A percentile compares a stretch with the other conserved stretches of the same genome.
phyloP scores from a whole-genome alignment of 2,329 filamentous ascomycete species.

The Fusarium subglutinans region DNA sequence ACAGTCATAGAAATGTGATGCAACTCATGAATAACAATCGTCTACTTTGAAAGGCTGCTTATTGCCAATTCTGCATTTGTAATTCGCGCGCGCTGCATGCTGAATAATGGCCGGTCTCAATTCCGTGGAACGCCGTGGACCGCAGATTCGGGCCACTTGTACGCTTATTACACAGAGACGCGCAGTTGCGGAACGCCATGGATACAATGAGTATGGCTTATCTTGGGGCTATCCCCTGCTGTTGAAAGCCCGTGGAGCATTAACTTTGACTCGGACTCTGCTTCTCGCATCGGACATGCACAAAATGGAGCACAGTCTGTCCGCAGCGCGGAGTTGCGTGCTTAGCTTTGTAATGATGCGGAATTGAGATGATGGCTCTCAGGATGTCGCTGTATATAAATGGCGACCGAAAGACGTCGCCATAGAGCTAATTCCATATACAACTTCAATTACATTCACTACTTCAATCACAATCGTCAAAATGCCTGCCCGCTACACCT shows the following conservation, averaged over 20 bases:
- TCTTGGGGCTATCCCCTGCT: too few species aligned
- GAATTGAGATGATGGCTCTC: not conserved
- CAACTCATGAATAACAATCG: too few species aligned
- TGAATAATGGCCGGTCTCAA: not conserved
- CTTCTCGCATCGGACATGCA: not conserved
- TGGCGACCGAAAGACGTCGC: not conserved
- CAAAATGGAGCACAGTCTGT: not conserved
- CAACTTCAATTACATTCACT: not conserved
- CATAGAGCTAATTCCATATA: not conserved
- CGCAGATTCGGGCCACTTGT: not conserved
- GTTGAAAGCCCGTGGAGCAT: not conserved
- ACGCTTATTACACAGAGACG: not conserved
- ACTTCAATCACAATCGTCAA: conserved; percentile 1
- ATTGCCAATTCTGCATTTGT: not conserved
- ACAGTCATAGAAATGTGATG: too few species aligned
- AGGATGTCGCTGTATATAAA: conserved; percentile 1
- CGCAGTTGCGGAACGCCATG: not conserved
- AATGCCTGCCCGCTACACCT: conserved; percentile 30
- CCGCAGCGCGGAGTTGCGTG: not conserved
- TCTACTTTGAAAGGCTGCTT: too few species aligned
- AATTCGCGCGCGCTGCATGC: not conserved
- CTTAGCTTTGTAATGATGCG: not conserved
- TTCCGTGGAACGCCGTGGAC: conserved; percentile 27
- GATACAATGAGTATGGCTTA: not conserved
- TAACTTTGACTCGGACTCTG: not conserved